Percentiles rank a stretch among this genome's conserved stretches.
Conservation (phyloP, 2,329 filamentous ascomycete species). For the Botrytis tulipae region DNA sequence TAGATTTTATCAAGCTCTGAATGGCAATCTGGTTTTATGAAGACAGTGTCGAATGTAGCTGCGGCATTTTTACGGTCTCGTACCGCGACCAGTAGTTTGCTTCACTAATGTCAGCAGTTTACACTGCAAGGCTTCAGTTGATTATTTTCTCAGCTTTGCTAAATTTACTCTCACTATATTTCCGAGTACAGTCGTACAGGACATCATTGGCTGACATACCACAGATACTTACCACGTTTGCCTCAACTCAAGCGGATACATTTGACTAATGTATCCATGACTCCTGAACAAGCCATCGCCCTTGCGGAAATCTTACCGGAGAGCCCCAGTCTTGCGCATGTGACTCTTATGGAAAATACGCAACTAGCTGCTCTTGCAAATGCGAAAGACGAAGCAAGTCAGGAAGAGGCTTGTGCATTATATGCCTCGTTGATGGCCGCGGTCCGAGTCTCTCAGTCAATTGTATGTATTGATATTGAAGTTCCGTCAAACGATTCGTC, state of each 20-base stretch:
- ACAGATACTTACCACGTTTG: conserved; percentile 75
- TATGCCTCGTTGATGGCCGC: conserved; percentile 91
- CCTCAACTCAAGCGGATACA: conserved; percentile 78
- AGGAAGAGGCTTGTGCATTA: conserved; percentile 91
- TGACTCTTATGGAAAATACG: conserved; percentile 82
- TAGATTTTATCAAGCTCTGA: background rate
- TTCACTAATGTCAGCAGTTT: conserved; percentile 13
- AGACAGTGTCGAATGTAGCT: background rate
- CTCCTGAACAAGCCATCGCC: conserved; percentile 83
- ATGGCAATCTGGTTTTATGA: background rate
- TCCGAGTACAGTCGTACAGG: background rate
- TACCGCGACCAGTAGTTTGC: conserved; percentile 15
- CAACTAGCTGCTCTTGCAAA: conserved; percentile 68
- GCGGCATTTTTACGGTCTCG: background rate
- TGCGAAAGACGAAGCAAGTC: conserved; percentile 72
- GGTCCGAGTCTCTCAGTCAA: conserved; percentile 74
- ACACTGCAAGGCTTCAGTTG: background rate
- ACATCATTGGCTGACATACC: conserved; percentile 15
- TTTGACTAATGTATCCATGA: conserved; percentile 79
- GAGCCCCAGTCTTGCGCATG: conserved; percentile 73
- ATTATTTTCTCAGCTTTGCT: conserved; percentile 13
- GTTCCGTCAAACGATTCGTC: conserved; percentile 78
- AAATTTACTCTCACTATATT: background rate
- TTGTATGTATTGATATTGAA: conserved; percentile 90
- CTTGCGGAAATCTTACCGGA: conserved; percentile 89